phyloP scores from a whole-genome alignment of 2,329 filamentous ascomycete species.

The Claviceps sorghi region DNA sequence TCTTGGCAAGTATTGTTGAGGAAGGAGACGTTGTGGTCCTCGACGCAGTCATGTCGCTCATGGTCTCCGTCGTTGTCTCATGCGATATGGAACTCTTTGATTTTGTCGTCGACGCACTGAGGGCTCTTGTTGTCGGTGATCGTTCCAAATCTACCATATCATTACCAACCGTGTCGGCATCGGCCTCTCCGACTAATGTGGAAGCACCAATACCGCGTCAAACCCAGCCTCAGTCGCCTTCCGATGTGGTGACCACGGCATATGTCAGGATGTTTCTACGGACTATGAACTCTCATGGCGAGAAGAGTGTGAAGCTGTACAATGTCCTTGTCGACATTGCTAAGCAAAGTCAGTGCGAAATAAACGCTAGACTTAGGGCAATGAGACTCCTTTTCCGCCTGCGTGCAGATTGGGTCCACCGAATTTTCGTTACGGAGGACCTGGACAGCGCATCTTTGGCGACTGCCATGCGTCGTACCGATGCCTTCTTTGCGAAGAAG shows the following conservation, averaged over 20 bases:
- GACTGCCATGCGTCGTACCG: slow-evolving; percentile 52
- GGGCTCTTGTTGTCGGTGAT: slow-evolving; percentile 34
- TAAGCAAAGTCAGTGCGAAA: slow-evolving; percentile 42
- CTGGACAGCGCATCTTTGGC: slow-evolving; percentile 64
- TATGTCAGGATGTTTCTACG: slow-evolving; percentile 65
- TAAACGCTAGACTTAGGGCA: slow-evolving; percentile 56
- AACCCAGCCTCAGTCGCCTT: slow-evolving; percentile 34
- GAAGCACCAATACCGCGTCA: slow-evolving; percentile 10
- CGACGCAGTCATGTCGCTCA: slow-evolving; percentile 48
- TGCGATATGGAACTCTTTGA: slow-evolving; percentile 45
- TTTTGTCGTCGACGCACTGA: slow-evolving; percentile 38
- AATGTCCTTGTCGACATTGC: slow-evolving; percentile 50
- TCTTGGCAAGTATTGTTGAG: slow-evolving; percentile 45
- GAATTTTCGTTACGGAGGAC: slow-evolving; percentile 55
- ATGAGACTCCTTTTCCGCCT: slow-evolving; percentile 71
- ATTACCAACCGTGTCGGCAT: slow-evolving; percentile 14
- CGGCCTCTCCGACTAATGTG: slow-evolving; percentile 9
- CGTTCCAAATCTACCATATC: slow-evolving; percentile 27
- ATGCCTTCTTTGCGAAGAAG: slow-evolving; percentile 35
- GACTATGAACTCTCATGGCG: slow-evolving; percentile 49
- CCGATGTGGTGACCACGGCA: slow-evolving; percentile 57
- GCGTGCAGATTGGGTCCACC: slow-evolving; percentile 66
- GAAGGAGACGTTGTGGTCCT: slow-evolving; percentile 54
- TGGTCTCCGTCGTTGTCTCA: slow-evolving; percentile 48
- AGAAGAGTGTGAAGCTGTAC: slow-evolving; percentile 50